phyloP scores from a whole-genome alignment of 179 eudicot species.

The Beta macrorhiza region DNA sequence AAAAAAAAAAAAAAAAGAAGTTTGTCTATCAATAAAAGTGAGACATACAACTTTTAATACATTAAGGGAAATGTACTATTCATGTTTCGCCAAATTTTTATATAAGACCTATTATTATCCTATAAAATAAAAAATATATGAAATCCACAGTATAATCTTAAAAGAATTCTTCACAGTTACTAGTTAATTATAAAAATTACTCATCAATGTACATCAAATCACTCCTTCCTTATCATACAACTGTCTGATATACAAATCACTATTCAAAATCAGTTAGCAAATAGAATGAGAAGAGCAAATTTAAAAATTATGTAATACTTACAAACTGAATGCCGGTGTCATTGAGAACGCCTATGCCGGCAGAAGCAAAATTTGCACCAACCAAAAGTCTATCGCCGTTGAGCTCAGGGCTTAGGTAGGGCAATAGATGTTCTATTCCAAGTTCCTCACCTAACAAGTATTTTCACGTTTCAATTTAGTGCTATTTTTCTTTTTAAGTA shows the following conservation, averaged over 20 bases:
- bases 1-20: not conserved
- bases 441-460: conserved; percentile 39
- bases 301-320: conserved; percentile 4
- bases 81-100: not conserved
- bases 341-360: conserved; percentile 54
- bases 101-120: no score
- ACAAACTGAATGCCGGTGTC: conserved; percentile 60
- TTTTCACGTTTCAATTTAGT: no score
- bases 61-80: not conserved
- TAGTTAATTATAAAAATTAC: no score
- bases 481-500: no score
- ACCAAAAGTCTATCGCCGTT: conserved; percentile 37
- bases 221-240: no score
- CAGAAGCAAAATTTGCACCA: conserved; percentile 62
- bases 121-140: no score
- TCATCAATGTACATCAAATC: no score
- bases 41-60: not conserved
- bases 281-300: not conserved
- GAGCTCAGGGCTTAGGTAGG: conserved; percentile 44
- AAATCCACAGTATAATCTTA: no score
- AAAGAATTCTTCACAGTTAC: no score
- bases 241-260: no score
- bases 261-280: no score
- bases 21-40: not conserved
- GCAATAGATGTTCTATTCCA: conserved; percentile 41